Evolutionary conservation across 1,284 basidiomycete species (phyloP).

Genomic region (Hymenochaete sp.): DNA sequence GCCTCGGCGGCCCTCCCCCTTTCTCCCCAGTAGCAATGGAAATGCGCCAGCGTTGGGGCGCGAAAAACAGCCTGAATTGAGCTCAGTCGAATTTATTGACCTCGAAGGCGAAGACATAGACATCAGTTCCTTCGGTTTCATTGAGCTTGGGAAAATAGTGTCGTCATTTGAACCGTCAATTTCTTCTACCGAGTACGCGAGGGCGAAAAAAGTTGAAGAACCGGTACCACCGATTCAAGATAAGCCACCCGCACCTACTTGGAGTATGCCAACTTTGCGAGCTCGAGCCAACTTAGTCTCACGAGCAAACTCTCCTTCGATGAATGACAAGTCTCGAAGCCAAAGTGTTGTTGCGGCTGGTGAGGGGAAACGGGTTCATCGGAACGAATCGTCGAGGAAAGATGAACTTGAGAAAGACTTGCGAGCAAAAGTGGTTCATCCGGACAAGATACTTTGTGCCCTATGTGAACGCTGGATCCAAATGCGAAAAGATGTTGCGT

Average conservation of each 20-base stretch:
- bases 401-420: slow-evolving; percentile 17
- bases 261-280: slow-evolving; percentile 8
- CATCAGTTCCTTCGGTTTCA: slow-evolving; percentile 10
- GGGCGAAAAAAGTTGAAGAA: background rate
- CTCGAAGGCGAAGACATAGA: slow-evolving; percentile 5
- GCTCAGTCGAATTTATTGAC: slow-evolving; percentile 12
- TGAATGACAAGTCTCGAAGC: background rate
- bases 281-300: slow-evolving; percentile 7
- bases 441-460: slow-evolving; percentile 15
- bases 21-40: background rate
- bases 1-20: background rate
- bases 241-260: slow-evolving; percentile 1
- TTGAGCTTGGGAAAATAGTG: slow-evolving; percentile 14
- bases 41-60: background rate
- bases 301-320: background rate
- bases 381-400: slow-evolving; percentile 17
- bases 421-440: slow-evolving; percentile 15
- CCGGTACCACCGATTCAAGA: background rate
- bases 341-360: slow-evolving; percentile 2
- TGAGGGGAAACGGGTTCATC: slow-evolving; percentile 14
- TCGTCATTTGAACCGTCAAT: slow-evolving; percentile 13
- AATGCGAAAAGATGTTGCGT: slow-evolving; percentile 16
- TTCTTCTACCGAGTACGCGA: slow-evolving; percentile 13
- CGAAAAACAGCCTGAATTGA: slow-evolving; percentile 6
- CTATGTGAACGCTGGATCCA: slow-evolving; percentile 19